Evolutionary conservation across 805 yeast species (phyloP), one percentile per base, ranked within the genome.

Genomic region (Metschnikowia hibisci): DNA sequence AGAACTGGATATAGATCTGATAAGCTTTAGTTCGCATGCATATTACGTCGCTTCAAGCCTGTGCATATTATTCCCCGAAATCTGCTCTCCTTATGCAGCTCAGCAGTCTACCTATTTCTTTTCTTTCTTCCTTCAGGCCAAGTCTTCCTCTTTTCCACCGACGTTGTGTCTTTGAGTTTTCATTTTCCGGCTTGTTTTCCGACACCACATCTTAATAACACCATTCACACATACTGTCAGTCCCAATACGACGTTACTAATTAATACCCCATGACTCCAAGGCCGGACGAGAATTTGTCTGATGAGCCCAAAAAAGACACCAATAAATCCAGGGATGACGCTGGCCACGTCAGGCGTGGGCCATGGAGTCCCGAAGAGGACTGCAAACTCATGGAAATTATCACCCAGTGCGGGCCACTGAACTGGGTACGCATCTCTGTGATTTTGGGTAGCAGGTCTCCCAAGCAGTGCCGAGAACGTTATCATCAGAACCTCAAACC

Each of bases 341-440:
- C 48, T 6, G 52, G 48, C 18, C 47, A 48, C 27, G 52, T 62
- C 38, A 66, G 84, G 49, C 68, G 93, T 36, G 96, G 96, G 1
- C 95, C 96, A 0, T 88, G 96, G 96, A 79, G 93, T 5, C 83
- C 89, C 1, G 82, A 81, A 20, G 96, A 88, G 56, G 96, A 88
- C 62, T 77, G 75, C 50, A 76, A 77, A 53, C 73, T 88, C 37
- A 63, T 88, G 58, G 84, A 82, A 16, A 71, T 88, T 18, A 86
- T 88, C 31, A 67, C 77, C 32, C 62, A 78, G 18, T 82, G 78
- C 60, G 95, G 95, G 4, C 88, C 95, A 8, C 76, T 86, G 31
- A 87, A 87, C 60, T 88, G 96, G 96, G 96, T 89, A 5, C 74
- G 86, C 45, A 87, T 89, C 14, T 80, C 95, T 9, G 83, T 81